Evolutionary conservation across 2,329 filamentous ascomycete species (phyloP), one percentile per base, ranked within the genome.

Genomic region (Elsinoe perseae): DNA sequence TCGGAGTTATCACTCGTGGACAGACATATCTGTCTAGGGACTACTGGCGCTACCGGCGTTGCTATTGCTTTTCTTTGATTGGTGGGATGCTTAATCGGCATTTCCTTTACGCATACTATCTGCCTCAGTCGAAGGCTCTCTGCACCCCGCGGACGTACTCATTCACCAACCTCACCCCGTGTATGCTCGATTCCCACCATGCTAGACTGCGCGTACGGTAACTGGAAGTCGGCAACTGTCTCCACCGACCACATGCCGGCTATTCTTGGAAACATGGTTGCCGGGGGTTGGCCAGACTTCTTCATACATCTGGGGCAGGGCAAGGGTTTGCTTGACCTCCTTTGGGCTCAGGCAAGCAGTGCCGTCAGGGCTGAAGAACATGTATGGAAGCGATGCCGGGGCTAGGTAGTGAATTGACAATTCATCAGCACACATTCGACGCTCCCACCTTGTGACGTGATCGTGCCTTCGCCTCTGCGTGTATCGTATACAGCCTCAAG

Each of bases 41-140:
- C 32, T 9, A 36, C 40, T 25, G 2, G 40, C 14, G 16, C 7
- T 14, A 20, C 18, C 3, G 10, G 40, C 16, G 20, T 27, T n/a
- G 14, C n/a, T 27, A 20, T 50, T 27, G n/a, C 9, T 25, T 30
- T 46, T 20, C 14, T 46, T 5, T 18, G 25, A 30, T 27, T 25
- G 5, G 20, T 25, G 46, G 44, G 46, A 30, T 50, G 46, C 46
- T 50, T 25, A 30, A 44, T 44, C 40, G 40, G 40, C 40, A 44
- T 12, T 44, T 25, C 23, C 18, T 44, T n/a, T 25, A 23, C 40
- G 18, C 40, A 25, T 21, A 25, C 25, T 21, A 44, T n/a, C n/a
- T n/a, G n/a, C n/a, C n/a, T n/a, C n/a, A n/a, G n/a, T n/a, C n/a
- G n/a, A n/a, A n/a, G n/a, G n/a, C 5, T 36, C 9, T 14, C 32